Evolutionary conservation across 805 yeast species (phyloP), one percentile per base, ranked within the genome.

Genomic region (Kluyveromyces siamensis): DNA sequence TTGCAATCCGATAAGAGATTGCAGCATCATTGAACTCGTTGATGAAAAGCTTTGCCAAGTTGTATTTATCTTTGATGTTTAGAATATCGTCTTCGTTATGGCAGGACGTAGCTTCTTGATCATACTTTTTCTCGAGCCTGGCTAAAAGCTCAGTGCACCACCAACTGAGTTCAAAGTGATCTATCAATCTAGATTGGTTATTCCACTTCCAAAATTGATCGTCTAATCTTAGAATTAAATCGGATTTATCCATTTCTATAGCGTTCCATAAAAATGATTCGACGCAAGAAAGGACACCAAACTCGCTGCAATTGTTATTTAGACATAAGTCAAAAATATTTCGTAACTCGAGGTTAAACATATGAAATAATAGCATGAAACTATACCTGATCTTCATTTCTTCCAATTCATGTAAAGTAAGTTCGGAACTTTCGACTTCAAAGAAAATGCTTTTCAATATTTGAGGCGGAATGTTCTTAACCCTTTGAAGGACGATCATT

Each of bases 191-290:
- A 6, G 17, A 27, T 2, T 19, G 17, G 13, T 43, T 21, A 21
- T 43, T 43, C 45, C 45, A 43, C 11, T 19, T 33, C 45, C 45
- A 43, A 16, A 43, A 43, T 11, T 14, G 6, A 10, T 44, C 42
- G 33, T 50, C 53, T 14, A 50, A 43, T 18, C 50, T 43, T 10
- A 50, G 48, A 2, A 50, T 21, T 21, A 50, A 18, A 25, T 50
- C 50, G 1, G 50, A 37, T 27, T 43, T 48, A 14, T 45, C 46
- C 37, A 46, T 48, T 25, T 45, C 39, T 25, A 50, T 43, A 13
- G 53, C 44, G 16, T 45, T 50, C 40, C 44, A 40, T 27, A 50
- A n/a, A 43, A 50, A 48, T 2, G 48, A 50, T 37, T 50, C 53
- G 33, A 50, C 37, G 37, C 53, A 45, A 10, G 27, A 40, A 10